phyloP scores from a whole-genome alignment of 1,284 basidiomycete species.

The Athelia sp. region DNA sequence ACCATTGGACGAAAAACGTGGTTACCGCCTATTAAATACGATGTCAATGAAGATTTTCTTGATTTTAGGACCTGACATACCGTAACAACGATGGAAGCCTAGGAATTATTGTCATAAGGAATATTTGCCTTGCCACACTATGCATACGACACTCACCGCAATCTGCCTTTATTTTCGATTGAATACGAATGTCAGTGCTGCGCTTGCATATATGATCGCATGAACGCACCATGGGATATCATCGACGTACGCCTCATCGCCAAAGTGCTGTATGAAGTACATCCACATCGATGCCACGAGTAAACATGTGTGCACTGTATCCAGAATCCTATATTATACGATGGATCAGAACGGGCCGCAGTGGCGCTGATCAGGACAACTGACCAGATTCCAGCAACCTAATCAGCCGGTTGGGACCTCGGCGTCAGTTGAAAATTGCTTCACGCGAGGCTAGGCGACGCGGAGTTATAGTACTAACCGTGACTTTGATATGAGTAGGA shows the following conservation, averaged over 20 bases:
- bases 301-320: conserved; percentile 31
- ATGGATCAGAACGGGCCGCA: not conserved
- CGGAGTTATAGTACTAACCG: conserved; percentile 26
- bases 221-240: conserved; percentile 31
- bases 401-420: too few species aligned
- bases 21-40: conserved; percentile 23
- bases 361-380: not conserved
- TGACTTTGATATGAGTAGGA: conserved; percentile 21
- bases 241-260: conserved; percentile 24
- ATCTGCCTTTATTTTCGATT: too few species aligned
- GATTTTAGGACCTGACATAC: conserved; percentile 19
- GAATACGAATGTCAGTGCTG: too few species aligned
- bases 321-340: conserved; percentile 30
- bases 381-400: conserved; percentile 27
- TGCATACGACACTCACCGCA: too few species aligned
- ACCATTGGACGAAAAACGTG: conserved; percentile 38
- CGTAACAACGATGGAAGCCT: conserved; percentile 44
- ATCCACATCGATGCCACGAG: conserved; percentile 31
- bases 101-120: not conserved
- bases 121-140: too few species aligned
- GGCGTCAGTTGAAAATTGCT: not conserved
- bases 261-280: conserved; percentile 34
- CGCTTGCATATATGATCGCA: too few species aligned
- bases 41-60: not conserved
- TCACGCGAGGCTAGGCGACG: not conserved